Evolutionary conservation across 2,329 filamentous ascomycete genomes (phyloP).

Genomic region (Pyrenophora tritici-repentis): DNA sequence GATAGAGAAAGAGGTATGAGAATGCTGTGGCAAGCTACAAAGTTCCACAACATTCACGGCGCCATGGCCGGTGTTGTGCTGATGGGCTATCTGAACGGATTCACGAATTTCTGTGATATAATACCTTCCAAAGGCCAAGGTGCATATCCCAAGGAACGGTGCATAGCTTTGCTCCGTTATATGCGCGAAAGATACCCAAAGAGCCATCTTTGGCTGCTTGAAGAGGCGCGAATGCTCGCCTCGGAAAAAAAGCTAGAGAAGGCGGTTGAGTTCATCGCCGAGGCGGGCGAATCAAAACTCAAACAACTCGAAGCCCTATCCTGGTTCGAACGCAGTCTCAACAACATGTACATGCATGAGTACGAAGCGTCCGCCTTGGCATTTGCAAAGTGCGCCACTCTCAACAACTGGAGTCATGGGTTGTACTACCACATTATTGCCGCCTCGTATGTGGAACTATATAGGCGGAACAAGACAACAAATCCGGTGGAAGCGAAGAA

Average conservation of each 20-base stretch:
- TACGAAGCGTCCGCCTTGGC: conserved; percentile 74
- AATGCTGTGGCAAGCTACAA: conserved; percentile 89
- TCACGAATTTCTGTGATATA: conserved; percentile 87
- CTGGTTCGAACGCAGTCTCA: conserved; percentile 81
- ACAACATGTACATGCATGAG: conserved; percentile 77
- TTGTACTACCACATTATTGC: conserved; percentile 90
- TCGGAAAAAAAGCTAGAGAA: conserved; percentile 68
- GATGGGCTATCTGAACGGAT: conserved; percentile 84
- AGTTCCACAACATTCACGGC: conserved; percentile 88
- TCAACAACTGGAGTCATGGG: conserved; percentile 86
- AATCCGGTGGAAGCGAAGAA: conserved; percentile 51
- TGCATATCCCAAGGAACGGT: conserved; percentile 70
- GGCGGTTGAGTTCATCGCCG: conserved; percentile 68
- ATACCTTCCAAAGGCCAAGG: conserved; percentile 67
- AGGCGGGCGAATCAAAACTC: conserved; percentile 69
- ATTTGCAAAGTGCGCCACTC: conserved; percentile 63
- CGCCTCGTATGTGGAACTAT: conserved; percentile 77
- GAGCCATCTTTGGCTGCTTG: conserved; percentile 82
- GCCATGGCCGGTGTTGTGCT: conserved; percentile 82
- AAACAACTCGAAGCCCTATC: conserved; percentile 86
- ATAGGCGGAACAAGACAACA: conserved; percentile 62
- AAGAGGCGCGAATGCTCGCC: conserved; percentile 79
- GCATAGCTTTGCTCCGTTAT: conserved; percentile 67
- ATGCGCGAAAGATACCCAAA: conserved; percentile 82
- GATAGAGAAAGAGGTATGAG: conserved; percentile 80